Evolutionary conservation across 306 rosid species (phyloP), one percentile per base, ranked within the genome.

Genomic region (Neltuma alba): DNA sequence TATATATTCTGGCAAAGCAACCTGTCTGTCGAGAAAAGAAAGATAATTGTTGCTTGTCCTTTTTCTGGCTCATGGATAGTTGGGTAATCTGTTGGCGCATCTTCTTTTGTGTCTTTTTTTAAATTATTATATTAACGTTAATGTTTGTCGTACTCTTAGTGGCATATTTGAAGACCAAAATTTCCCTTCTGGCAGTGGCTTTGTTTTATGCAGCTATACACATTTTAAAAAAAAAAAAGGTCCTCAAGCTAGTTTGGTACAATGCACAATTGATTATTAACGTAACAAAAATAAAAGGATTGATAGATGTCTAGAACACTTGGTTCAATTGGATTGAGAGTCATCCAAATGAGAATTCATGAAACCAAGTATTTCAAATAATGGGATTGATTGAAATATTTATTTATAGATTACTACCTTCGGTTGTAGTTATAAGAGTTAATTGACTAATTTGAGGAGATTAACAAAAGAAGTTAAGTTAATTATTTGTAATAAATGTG

Each of bases 11-110:
- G 75, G 66, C 70, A 74, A 66, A 54, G 47, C 31, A 42, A 36
- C 64, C 58, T 76, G 45, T 52, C 58, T 7, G 82, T 80, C 84
- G 83, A 69, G 83, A 74, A 72, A 77, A 37, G n/a, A 52, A 61
- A 23, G 40, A 73, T 72, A 45, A 70, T 41, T 42, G 62, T 30
- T 68, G 20, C 28, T 69, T 77, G 85, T 83, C 85, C 2, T 83
- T 83, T 83, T 86, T 82, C 60, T 82, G 72, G 64, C 79, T 23
- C 75, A 7, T 70, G 37, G 9, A 36, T 37, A 65, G 83, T 79
- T 79, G 84, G 83, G 82, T 82, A 47, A 76, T 76, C 86, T 64
- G 82, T 77, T 57, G 80, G 76, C 81, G 80, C 71, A 86, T 86
- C 83, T 80, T 42, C 45, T 81, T 72, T 47, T 38, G 27, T 9